Evolutionary conservation across 768 basidiomycete genomes (phyloP).

Genomic region (Amanita thiersii): DNA sequence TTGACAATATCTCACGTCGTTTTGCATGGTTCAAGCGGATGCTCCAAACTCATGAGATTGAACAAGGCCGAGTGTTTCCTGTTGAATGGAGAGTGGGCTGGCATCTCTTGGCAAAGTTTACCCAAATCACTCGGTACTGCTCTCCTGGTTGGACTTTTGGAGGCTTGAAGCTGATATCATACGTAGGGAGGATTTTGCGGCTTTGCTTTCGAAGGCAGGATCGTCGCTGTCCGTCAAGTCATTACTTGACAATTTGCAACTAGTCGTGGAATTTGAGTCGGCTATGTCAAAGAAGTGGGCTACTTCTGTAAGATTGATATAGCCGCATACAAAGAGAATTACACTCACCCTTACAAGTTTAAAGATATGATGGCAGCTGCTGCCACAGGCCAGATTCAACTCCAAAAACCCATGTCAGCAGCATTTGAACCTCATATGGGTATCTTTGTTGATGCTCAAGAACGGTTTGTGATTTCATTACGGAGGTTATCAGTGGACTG

Average conservation of each 20-base stretch:
- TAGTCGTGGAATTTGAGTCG: slow-evolving; percentile 82
- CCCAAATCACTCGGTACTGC: slow-evolving; percentile 78
- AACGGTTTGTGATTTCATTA: slow-evolving; percentile 47
- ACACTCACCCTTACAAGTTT: slow-evolving; percentile 31
- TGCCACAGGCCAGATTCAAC: slow-evolving; percentile 38
- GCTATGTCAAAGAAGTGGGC: slow-evolving; percentile 79
- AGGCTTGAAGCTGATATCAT: not conserved
- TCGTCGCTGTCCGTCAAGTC: slow-evolving; percentile 66
- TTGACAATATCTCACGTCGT: slow-evolving; percentile 89
- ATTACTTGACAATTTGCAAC: slow-evolving; percentile 80
- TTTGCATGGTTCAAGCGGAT: slow-evolving; percentile 94
- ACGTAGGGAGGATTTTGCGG: slow-evolving; percentile 74
- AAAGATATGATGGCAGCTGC: slow-evolving; percentile 54
- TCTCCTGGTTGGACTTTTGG: not conserved
- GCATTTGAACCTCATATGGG: slow-evolving; percentile 90
- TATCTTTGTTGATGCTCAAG: slow-evolving; percentile 93
- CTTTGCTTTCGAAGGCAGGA: slow-evolving; percentile 71
- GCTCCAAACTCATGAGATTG: slow-evolving; percentile 79
- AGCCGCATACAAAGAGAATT: not conserved
- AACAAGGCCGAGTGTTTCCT: slow-evolving; percentile 80
- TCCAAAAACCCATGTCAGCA: slow-evolving; percentile 71
- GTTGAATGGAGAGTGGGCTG: slow-evolving; percentile 80
- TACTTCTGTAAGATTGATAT: slow-evolving; percentile 42
- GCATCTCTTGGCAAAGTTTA: slow-evolving; percentile 75
- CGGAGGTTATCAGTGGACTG: not conserved